Evolutionary conservation across 352 stramenopile species (phyloP).

Genomic region (Pythium brassicae): DNA sequence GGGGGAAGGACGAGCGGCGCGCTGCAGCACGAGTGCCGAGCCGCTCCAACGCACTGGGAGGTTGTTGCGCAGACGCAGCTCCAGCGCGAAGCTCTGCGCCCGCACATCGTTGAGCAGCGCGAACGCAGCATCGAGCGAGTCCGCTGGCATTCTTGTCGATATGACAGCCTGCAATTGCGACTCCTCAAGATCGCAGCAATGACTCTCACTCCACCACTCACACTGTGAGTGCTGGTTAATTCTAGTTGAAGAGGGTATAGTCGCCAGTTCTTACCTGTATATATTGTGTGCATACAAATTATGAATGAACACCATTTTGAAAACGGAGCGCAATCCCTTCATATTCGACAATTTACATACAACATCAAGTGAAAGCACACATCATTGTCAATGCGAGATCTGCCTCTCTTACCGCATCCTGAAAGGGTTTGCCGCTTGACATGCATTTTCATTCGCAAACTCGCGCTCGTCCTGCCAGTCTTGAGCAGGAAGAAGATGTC

Average conservation of each 20-base stretch:
- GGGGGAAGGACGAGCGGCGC: not conserved
- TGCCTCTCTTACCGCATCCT: no score
- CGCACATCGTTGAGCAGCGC: constrained; percentile 50
- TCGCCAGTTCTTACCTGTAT: no score
- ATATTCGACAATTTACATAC: no score
- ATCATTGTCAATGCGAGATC: no score
- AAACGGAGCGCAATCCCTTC: no score
- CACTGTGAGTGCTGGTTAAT: not conserved
- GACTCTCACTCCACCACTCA: not conserved
- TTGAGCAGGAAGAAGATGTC: constrained; percentile 26
- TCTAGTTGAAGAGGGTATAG: no score
- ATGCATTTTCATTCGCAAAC: no score
- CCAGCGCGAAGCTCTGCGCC: constrained; percentile 39
- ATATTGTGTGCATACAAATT: no score
- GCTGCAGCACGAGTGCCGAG: constrained; percentile 43
- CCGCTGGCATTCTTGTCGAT: no score
- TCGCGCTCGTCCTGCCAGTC: not conserved
- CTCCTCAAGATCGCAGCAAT: not conserved
- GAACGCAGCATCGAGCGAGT: constrained; percentile 40
- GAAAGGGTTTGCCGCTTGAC: no score
- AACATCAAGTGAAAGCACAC: no score
- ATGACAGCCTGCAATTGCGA: not conserved
- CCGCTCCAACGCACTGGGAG: constrained; percentile 50
- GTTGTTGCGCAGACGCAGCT: constrained; percentile 38
- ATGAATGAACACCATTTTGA: no score